These are phyloP conservation scores for Perilla frutescens DNA, from an alignment of 257 asterid species.

Conservation along the genomic window DNA sequence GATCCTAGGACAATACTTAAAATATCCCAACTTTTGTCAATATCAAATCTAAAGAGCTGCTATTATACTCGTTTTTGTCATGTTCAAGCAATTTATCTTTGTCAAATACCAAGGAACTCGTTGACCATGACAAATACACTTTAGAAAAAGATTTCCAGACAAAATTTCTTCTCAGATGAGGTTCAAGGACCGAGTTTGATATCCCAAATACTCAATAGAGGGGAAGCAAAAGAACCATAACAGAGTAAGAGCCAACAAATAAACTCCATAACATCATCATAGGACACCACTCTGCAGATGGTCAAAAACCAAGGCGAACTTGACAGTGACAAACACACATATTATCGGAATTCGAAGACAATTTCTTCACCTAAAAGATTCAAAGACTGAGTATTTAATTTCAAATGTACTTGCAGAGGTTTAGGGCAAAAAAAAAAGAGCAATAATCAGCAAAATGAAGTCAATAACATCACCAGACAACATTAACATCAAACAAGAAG, in stretches of 20 bases:
- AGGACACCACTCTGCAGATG: background rate
- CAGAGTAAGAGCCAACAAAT: background rate
- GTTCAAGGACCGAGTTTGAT: too few species aligned
- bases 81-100: background rate
- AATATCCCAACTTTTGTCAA: background rate
- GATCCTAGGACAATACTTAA: background rate
- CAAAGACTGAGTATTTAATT: background rate
- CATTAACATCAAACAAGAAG: background rate
- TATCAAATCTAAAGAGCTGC: conserved; percentile 1
- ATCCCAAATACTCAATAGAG: too few species aligned
- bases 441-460: conserved; percentile 3
- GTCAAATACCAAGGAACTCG: background rate
- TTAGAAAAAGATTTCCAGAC: too few species aligned
- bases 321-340: background rate
- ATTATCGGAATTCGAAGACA: background rate
- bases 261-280: background rate
- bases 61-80: background rate
- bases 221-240: background rate
- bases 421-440: background rate
- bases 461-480: background rate
- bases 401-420: background rate
- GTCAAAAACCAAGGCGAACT: background rate
- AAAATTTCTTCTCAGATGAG: too few species aligned
- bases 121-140: too few species aligned
- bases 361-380: background rate